Percentiles rank a stretch among this genome's conserved stretches.
phyloP scores from a whole-genome alignment of 768 basidiomycete genomes.

The Russula dissimulans region DNA sequence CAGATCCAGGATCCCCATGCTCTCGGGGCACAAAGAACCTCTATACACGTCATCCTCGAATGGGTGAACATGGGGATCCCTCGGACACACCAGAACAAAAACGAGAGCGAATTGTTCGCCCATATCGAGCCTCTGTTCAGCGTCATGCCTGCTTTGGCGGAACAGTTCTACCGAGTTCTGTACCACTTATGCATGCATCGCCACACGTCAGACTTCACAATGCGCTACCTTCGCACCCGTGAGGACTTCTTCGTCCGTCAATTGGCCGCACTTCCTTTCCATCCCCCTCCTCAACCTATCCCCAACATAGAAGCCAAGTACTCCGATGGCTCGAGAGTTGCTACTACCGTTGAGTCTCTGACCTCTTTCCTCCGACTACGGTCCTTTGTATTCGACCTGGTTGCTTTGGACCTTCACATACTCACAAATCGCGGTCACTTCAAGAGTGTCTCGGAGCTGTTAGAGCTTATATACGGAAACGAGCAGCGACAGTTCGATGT shows the following conservation, averaged over 20 bases:
- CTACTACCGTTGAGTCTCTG: constrained; percentile 58
- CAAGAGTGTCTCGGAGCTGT: constrained; percentile 62
- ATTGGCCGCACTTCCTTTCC: constrained; percentile 64
- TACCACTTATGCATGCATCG: constrained; percentile 85
- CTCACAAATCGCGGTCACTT: constrained; percentile 69
- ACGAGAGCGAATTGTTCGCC: constrained; percentile 27
- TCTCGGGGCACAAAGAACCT: constrained; percentile 56
- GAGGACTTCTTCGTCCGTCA: constrained; percentile 88
- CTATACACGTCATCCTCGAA: constrained; percentile 73
- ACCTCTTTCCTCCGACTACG: constrained; percentile 74
- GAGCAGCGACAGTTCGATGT: constrained; percentile 38
- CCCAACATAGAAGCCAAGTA: constrained; percentile 57
- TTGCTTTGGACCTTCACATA: constrained; percentile 82
- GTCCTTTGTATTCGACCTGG: constrained; percentile 76
- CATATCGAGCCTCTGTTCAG: constrained; percentile 46
- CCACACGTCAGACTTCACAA: constrained; percentile 68
- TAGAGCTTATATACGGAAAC: constrained; percentile 75
- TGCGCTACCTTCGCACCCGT: constrained; percentile 77
- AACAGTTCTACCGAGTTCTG: constrained; percentile 74
- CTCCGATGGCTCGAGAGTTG: constrained; percentile 57
- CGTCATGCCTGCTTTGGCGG: constrained; percentile 67
- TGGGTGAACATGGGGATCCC: constrained; percentile 68
- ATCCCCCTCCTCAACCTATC: constrained; percentile 42
- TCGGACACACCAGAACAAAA: constrained; percentile 37
- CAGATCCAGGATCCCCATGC: constrained; percentile 75